Evolutionary conservation across 2,329 filamentous ascomycete genomes (phyloP).

Genomic region (Colletotrichum lindemuthianum): DNA sequence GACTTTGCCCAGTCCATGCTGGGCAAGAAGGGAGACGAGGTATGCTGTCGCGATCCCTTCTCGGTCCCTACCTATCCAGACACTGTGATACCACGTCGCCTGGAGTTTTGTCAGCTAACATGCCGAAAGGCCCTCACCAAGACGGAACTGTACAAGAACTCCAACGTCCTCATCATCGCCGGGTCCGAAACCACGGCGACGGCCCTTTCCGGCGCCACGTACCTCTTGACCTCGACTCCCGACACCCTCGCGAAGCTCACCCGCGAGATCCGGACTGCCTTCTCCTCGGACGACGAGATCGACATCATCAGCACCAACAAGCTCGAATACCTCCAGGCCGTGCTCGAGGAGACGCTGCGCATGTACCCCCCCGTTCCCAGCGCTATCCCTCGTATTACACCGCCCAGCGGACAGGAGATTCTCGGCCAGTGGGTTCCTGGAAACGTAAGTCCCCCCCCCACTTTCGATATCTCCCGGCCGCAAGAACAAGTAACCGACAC

Average conservation of each 20-base stretch:
- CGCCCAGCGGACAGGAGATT: conserved; percentile 45
- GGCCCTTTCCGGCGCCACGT: conserved; percentile 41
- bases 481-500: too few relatives aligned
- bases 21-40: conserved; percentile 31
- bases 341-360: conserved; percentile 54
- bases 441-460: conserved; percentile 39
- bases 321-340: conserved; percentile 53
- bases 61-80: too few relatives aligned
- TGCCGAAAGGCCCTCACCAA: conserved; percentile 28
- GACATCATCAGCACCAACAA: conserved; percentile 42
- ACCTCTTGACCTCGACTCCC: conserved; percentile 45
- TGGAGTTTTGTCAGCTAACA: neutral
- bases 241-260: conserved; percentile 43
- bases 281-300: conserved; percentile 49
- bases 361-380: conserved; percentile 48
- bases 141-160: conserved; percentile 37
- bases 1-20: conserved; percentile 38
- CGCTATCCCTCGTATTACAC: conserved; percentile 42
- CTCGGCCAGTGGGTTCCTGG: conserved; percentile 45
- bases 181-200: conserved; percentile 50
- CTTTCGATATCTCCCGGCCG: neutral
- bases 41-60: neutral
- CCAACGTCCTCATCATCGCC: conserved; percentile 43
- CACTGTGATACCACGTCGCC: neutral
- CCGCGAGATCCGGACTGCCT: conserved; percentile 50